Conservation (phyloP, 179 eudicot genomes). For the Beta corolliflora region DNA sequence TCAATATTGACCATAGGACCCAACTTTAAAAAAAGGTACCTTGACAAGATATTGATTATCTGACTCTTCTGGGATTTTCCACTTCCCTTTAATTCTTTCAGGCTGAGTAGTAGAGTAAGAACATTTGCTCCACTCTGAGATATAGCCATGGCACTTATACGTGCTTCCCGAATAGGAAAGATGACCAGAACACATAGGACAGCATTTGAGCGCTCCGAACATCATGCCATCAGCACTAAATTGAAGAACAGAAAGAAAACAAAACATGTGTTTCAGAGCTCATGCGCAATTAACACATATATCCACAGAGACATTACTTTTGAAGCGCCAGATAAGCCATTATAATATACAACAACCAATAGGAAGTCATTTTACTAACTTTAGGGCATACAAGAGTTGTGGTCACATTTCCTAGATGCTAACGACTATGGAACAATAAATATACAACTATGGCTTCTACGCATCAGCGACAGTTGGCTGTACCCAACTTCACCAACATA, state of each 20-base stretch:
- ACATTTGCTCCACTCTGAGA: slow-evolving; percentile 95
- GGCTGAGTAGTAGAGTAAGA: slow-evolving; percentile 71
- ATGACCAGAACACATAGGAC: slow-evolving; percentile 77
- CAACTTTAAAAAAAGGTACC: slow-evolving; percentile 42
- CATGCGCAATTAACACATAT: neutral
- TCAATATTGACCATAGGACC: neutral
- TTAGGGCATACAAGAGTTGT: neutral
- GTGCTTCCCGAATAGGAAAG: slow-evolving; percentile 75
- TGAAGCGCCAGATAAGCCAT: neutral
- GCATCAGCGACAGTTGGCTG: neutral
- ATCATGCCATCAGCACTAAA: slow-evolving; percentile 96
- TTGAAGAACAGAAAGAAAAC: slow-evolving; percentile 15
- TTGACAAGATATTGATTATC: slow-evolving; percentile 72
- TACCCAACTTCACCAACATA: neutral
- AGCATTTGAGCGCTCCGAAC: slow-evolving; percentile 73
- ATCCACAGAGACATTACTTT: neutral
- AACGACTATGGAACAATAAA: neutral
- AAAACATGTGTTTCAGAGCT: slow-evolving; percentile 3
- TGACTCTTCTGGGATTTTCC: slow-evolving; percentile 81
- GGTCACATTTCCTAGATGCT: neutral
- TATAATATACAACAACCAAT: neutral
- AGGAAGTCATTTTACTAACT: neutral
- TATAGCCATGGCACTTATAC: slow-evolving; percentile 76
- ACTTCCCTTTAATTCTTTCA: slow-evolving; percentile 73
- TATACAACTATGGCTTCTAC: too few species aligned